A percentile compares a stretch with the other conserved stretches of the same genome.
phyloP scores from a whole-genome alignment of 257 asterid species.

The Scutellaria galericulata region DNA sequence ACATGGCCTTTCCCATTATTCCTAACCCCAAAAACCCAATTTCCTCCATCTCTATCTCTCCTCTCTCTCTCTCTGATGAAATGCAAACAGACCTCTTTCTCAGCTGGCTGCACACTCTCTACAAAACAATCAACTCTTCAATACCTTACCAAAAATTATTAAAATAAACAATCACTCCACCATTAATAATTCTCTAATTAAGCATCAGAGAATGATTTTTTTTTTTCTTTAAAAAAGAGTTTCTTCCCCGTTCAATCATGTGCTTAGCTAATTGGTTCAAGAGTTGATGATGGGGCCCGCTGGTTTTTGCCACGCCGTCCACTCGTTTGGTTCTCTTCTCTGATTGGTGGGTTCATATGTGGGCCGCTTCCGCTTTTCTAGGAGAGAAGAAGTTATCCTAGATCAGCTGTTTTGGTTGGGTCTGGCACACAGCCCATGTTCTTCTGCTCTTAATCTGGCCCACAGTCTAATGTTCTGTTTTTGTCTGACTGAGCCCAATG shows the following conservation, averaged over 20 bases:
- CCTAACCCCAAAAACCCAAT: constrained; percentile 95
- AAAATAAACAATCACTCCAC: constrained; percentile 10
- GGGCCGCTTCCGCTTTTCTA: constrained; percentile 36
- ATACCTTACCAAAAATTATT: constrained; percentile 9
- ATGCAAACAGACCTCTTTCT: background rate
- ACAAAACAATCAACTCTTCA: constrained; percentile 8
- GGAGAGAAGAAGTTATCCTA: constrained; percentile 10
- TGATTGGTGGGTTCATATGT: constrained; percentile 33
- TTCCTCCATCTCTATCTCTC: constrained; percentile 62
- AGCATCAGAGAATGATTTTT: background rate
- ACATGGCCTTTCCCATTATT: constrained; percentile 97
- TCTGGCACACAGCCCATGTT: no score
- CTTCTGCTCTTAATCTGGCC: no score
- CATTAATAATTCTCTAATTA: constrained; percentile 12
- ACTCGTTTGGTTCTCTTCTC: constrained; percentile 41
- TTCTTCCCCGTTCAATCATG: background rate
- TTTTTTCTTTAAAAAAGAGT: background rate
- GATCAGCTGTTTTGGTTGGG: background rate
- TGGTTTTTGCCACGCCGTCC: constrained; percentile 44
- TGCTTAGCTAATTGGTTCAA: constrained; percentile 31
- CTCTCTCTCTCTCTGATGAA: background rate
- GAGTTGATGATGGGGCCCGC: constrained; percentile 30
- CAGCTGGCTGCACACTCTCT: constrained; percentile 18
- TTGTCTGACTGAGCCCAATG: no score
- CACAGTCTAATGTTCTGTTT: no score